Evolutionary conservation across 163 green algal genomes (phyloP), one percentile per base, ranked within the genome.

Genomic region (Scenedesmus sp.): DNA sequence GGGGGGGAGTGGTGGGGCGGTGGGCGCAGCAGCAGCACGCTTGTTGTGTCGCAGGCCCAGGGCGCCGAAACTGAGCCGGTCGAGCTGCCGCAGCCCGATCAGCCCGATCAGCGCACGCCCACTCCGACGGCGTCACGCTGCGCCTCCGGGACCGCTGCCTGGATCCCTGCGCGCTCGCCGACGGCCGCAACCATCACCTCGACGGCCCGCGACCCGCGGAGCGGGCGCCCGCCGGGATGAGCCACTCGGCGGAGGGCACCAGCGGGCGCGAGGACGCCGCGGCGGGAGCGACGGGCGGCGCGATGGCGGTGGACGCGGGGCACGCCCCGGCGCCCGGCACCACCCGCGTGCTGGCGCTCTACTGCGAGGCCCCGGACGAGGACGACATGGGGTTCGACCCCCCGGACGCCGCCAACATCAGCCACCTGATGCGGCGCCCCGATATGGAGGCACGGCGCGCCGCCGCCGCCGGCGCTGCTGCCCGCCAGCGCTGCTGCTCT

Each of bases 291-390:
- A n/a, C 60, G 28, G 60, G 34, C 20, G 60, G 31, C 33, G 31
- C 31, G 29, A 22, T 24, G 48, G 29, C 31, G 34, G 31, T 24
- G 33, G 28, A 53, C 34, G n/a, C 18, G 48, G 17, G 60, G 50
- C 33, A 22, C 29, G 26, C 9, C 60, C 31, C 34, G 28, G 28
- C 7, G 24, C 20, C 54, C 22, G 29, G 39, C 39, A 51, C 29
- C 28, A 48, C 67, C 45, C 65, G 75, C 15, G 63, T 86, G 29
- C 66, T 86, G 51, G 81, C 81, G 14, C 31, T 83, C 20, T 83
- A 77, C 63, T 80, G 74, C 47, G 50, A 34, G 18, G 24, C 22
- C 50, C 36, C 26, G 22, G 57, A 78, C 26, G 60, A 62, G 14
- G 34, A 65, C 18, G 74, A 79, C 18, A 29, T 31, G 20, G 62